Evolutionary conservation across 768 basidiomycete species (phyloP).

Genomic region (Peribolospora kevripleyi): DNA sequence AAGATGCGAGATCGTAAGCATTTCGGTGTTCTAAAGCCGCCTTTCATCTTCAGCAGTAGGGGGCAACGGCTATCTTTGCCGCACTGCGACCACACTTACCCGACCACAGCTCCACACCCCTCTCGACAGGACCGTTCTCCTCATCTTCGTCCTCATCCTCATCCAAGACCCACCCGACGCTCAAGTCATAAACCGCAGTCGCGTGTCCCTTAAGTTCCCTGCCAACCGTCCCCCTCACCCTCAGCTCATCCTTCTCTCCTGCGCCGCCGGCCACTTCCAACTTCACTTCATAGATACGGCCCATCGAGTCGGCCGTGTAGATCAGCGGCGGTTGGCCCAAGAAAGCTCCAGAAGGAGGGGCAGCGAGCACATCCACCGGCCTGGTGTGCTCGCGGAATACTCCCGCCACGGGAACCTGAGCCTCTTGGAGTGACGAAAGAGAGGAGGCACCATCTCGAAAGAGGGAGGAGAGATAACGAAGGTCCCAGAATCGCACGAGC

Average conservation of each 20-base stretch:
- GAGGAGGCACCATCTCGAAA: slow-evolving; percentile 22
- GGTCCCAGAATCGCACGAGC: slow-evolving; percentile 60
- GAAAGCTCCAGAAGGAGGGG: slow-evolving; percentile 4
- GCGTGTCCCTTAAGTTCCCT: slow-evolving; percentile 45
- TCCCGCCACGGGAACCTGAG: background rate
- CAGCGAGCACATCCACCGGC: background rate
- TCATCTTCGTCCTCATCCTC: slow-evolving; percentile 5
- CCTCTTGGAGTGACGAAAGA: slow-evolving; percentile 11
- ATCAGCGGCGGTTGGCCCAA: slow-evolving; percentile 21
- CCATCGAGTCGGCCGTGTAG: slow-evolving; percentile 81
- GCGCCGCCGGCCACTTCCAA: slow-evolving; percentile 29
- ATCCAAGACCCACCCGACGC: background rate
- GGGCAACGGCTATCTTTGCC: too few species aligned
- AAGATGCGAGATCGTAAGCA: background rate
- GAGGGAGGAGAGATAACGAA: slow-evolving; percentile 1
- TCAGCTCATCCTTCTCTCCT: too few species aligned
- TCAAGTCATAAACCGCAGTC: slow-evolving; percentile 54
- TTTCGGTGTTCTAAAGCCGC: background rate
- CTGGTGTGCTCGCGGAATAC: background rate
- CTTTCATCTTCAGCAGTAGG: background rate
- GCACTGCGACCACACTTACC: slow-evolving; percentile 27
- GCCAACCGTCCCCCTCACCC: too few species aligned
- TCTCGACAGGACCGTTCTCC: slow-evolving; percentile 15
- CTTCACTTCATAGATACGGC: slow-evolving; percentile 53
- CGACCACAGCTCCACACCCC: slow-evolving; percentile 63